A percentile compares a stretch with the other conserved stretches of the same genome.
These are phyloP conservation scores for Paspalum notatum DNA, from an alignment of 176 grass and related monocot species.

Conservation along the genomic window DNA sequence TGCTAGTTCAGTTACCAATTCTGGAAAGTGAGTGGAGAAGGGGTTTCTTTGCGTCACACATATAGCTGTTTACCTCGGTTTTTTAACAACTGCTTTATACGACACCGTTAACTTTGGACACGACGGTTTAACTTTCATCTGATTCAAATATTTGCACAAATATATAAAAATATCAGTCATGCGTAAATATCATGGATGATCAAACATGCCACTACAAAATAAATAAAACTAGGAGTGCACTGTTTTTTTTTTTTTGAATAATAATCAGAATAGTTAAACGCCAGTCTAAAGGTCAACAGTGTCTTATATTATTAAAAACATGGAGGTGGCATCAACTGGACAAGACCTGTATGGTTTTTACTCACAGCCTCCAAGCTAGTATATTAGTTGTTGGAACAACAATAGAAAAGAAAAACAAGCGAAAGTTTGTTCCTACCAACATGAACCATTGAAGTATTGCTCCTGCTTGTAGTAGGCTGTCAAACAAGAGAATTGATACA, in stretches of 20 bases:
- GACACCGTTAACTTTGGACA: too few relatives aligned
- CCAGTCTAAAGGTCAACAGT: too few relatives aligned
- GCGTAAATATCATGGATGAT: too few relatives aligned
- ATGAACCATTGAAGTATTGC: neutral
- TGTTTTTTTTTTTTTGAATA: too few relatives aligned
- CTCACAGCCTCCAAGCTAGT: neutral
- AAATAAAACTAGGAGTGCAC: too few relatives aligned
- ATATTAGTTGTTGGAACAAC: neutral
- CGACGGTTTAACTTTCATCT: too few relatives aligned
- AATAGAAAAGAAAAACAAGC: neutral
- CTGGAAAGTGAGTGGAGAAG: neutral
- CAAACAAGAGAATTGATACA: neutral
- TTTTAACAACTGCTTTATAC: neutral
- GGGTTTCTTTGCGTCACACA: neutral
- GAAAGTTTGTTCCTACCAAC: neutral
- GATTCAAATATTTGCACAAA: too few relatives aligned
- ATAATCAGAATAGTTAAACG: too few relatives aligned
- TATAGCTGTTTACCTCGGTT: neutral
- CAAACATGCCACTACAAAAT: too few relatives aligned
- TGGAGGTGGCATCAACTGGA: neutral
- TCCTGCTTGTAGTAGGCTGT: neutral
- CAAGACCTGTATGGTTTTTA: neutral
- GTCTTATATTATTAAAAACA: too few relatives aligned
- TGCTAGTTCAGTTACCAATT: neutral
- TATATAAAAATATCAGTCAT: too few relatives aligned